Evolutionary conservation across 2,329 filamentous ascomycete species (phyloP).

Genomic region (Fusarium duplospermum): DNA sequence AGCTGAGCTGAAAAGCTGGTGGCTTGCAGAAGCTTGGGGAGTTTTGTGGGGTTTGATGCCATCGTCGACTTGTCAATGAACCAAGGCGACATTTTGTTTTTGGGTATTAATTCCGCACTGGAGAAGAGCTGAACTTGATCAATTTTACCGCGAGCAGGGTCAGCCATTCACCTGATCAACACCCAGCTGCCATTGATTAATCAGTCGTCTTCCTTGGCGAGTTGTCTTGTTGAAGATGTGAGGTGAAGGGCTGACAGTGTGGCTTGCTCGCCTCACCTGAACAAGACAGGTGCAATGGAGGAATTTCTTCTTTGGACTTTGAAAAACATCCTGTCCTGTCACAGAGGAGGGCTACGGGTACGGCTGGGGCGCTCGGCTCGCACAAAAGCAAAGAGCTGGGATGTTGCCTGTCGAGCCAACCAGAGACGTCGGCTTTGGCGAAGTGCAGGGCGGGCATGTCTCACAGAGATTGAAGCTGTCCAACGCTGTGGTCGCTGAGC

Average conservation of each 20-base stretch:
- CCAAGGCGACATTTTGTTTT: conserved; percentile 16
- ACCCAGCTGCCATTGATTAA: not conserved
- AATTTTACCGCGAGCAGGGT: not conserved
- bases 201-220: not conserved
- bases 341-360: not conserved
- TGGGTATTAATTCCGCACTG: conserved; percentile 17
- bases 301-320: not conserved
- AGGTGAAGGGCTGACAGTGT: conserved; percentile 2
- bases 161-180: not conserved
- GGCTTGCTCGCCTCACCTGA: not conserved
- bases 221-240: not conserved
- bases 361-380: conserved; percentile 6
- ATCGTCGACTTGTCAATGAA: conserved; percentile 4
- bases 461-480: conserved; percentile 28
- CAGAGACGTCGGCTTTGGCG: conserved; percentile 18
- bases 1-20: conserved; percentile 33
- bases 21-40: conserved; percentile 32
- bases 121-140: conserved; percentile 2
- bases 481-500: conserved; percentile 6
- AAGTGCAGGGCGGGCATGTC: conserved; percentile 30
- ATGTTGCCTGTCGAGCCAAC: conserved; percentile 13
- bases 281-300: not conserved
- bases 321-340: not conserved
- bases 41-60: conserved; percentile 34
- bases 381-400: conserved; percentile 7